phyloP scores from a whole-genome alignment of 345 rosid genomes.

The Eucalyptus urophylla region DNA sequence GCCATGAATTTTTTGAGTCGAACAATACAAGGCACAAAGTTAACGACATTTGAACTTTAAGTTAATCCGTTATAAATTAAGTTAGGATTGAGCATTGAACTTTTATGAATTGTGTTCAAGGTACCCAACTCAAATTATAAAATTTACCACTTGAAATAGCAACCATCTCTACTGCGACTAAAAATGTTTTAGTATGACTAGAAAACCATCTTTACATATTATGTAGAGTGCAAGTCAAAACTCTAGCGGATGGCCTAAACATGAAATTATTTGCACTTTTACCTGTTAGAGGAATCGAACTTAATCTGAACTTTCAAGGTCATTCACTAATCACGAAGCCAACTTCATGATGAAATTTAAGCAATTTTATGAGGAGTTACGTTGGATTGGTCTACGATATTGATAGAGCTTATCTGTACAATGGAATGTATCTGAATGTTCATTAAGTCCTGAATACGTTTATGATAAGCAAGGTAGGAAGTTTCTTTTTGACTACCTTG shows the following conservation, averaged over 20 bases:
- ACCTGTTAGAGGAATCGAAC: not conserved
- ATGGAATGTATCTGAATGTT: not conserved
- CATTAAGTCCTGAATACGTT: not conserved
- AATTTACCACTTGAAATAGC: not conserved
- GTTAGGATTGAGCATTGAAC: accelerated
- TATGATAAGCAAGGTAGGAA: not conserved
- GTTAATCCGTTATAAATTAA: no score
- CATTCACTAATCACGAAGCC: not conserved
- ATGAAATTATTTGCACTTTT: not conserved
- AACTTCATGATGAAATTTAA: not conserved
- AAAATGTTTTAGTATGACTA: not conserved
- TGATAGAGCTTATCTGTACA: not conserved
- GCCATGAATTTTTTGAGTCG: not conserved
- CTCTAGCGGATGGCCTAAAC: not conserved
- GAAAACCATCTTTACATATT: not conserved
- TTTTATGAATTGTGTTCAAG: not conserved
- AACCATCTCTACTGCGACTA: not conserved
- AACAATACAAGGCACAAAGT: not conserved
- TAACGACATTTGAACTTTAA: not conserved
- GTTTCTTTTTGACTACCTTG: not conserved
- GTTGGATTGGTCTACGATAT: not conserved
- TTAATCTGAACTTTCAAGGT: not conserved
- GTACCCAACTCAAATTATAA: not conserved
- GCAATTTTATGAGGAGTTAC: not conserved
- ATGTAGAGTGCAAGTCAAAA: not conserved